Conservation (phyloP, 2,329 filamentous ascomycete species). For the Sclerotinia trifoliorum region DNA sequence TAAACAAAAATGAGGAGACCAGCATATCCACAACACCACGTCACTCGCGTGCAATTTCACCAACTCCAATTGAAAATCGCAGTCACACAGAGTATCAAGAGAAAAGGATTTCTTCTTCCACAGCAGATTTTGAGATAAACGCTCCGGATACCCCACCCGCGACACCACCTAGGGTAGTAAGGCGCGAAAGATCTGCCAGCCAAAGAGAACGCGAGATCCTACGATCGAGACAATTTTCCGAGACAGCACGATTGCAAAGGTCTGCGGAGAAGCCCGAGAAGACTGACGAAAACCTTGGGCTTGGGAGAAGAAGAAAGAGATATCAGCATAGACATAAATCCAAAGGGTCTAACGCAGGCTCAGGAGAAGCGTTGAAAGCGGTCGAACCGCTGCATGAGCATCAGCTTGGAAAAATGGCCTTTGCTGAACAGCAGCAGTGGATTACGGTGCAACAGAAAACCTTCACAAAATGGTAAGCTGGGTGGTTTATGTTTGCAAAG, state of each 20-base stretch:
- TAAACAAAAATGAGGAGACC: conserved; percentile 22
- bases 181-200: conserved; percentile 21
- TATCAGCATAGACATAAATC: conserved; percentile 19
- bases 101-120: conserved; percentile 21
- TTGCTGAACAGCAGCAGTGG: conserved; percentile 64
- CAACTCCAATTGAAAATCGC: conserved; percentile 17
- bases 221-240: conserved; percentile 23
- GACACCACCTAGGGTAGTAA: conserved; percentile 20
- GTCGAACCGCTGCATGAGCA: conserved; percentile 39
- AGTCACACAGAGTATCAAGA: conserved; percentile 9
- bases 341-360: conserved; percentile 20
- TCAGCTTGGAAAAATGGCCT: conserved; percentile 56
- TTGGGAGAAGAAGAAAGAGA: conserved; percentile 21
- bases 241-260: conserved; percentile 20
- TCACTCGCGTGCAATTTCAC: conserved; percentile 21
- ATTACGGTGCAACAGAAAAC: conserved; percentile 94
- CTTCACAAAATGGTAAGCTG: conserved; percentile 86
- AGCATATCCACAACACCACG: conserved; percentile 21
- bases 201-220: conserved; percentile 21
- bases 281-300: background rate
- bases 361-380: conserved; percentile 35
- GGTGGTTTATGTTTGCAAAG: conserved; percentile 9
- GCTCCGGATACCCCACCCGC: conserved; percentile 21
- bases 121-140: conserved; percentile 19
- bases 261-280: conserved; percentile 13